These are phyloP conservation scores for Huntiella omanensis DNA, from an alignment of 2,329 filamentous ascomycete species.

Conservation along the genomic window DNA sequence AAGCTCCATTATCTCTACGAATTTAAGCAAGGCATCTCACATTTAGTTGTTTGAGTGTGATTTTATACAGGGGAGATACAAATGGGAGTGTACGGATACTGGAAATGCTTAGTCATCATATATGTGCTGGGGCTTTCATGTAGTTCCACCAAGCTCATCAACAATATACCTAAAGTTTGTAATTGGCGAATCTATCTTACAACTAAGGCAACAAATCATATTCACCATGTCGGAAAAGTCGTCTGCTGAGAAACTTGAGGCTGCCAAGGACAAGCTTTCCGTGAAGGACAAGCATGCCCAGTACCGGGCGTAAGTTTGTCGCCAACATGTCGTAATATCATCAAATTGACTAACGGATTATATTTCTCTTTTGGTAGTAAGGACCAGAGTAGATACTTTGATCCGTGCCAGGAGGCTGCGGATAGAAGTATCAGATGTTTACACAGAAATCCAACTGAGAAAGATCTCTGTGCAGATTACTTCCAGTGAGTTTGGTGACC, in stretches of 20 bases:
- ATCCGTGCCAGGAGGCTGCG: conserved; percentile 89
- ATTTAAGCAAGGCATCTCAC: too few species aligned
- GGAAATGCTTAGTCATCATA: too few species aligned
- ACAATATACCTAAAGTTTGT: too few species aligned
- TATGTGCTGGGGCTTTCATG: too few species aligned
- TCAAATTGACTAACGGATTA: not conserved
- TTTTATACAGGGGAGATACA: too few species aligned
- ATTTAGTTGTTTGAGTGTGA: too few species aligned
- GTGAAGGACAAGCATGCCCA: conserved; percentile 8
- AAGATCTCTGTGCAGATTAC: conserved; percentile 81
- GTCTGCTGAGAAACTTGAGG: conserved; percentile 2
- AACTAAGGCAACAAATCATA: not conserved
- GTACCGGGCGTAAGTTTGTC: conserved; percentile 10
- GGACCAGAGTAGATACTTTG: conserved; percentile 72
- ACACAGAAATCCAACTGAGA: conserved; percentile 71
- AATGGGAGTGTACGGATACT: too few species aligned
- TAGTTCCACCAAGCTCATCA: too few species aligned
- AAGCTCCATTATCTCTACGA: too few species aligned
- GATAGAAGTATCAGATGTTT: conserved; percentile 71
- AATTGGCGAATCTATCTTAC: too few species aligned
- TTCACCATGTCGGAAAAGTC: conserved; percentile 1
- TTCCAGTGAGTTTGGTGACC: conserved; percentile 53
- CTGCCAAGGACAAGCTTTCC: not conserved
- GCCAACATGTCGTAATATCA: not conserved
- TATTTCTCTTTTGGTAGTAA: conserved; percentile 39